These are phyloP conservation scores for Coniella vitis DNA, from an alignment of 2,329 filamentous ascomycete species.

Conservation along the genomic window DNA sequence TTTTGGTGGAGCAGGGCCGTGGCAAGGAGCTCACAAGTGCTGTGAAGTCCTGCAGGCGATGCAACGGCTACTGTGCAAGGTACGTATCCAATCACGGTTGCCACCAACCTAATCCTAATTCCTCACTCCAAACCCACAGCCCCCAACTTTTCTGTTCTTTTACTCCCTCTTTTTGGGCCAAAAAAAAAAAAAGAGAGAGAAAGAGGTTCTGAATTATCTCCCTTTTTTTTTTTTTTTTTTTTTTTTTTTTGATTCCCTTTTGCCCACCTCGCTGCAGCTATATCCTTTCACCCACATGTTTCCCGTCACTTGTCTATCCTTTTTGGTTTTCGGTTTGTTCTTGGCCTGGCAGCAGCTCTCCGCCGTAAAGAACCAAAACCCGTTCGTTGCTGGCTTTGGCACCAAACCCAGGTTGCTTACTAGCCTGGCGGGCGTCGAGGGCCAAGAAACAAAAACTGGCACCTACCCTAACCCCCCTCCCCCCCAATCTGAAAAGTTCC, in stretches of 20 bases:
- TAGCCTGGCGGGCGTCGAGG: not conserved
- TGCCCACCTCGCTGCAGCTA: too few relatives aligned
- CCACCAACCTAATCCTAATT: constrained; percentile 10
- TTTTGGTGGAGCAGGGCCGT: constrained; percentile 87
- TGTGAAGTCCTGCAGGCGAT: constrained; percentile 93
- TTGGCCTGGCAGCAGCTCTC: constrained; percentile 7
- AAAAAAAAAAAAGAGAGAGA: too few relatives aligned
- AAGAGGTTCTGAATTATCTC: too few relatives aligned
- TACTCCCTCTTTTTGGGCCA: constrained; percentile 5
- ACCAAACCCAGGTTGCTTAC: not conserved
- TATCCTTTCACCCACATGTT: too few relatives aligned
- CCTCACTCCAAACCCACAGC: not conserved
- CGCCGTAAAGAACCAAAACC: constrained; percentile 2
- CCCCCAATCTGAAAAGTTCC: not conserved
- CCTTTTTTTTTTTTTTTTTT: not conserved
- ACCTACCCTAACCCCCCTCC: not conserved
- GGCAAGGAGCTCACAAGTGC: constrained; percentile 94
- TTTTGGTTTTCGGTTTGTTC: not conserved
- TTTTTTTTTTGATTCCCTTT: not conserved
- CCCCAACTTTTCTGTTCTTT: constrained; percentile 12
- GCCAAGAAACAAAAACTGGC: not conserved
- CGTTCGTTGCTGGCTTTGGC: not conserved
- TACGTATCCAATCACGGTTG: constrained; percentile 39
- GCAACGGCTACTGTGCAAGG: constrained; percentile 84
- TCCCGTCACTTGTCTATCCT: not conserved